Base-by-base conservation (phyloP, 441 rosid species). In the Pelargonium citronellum region DNA sequence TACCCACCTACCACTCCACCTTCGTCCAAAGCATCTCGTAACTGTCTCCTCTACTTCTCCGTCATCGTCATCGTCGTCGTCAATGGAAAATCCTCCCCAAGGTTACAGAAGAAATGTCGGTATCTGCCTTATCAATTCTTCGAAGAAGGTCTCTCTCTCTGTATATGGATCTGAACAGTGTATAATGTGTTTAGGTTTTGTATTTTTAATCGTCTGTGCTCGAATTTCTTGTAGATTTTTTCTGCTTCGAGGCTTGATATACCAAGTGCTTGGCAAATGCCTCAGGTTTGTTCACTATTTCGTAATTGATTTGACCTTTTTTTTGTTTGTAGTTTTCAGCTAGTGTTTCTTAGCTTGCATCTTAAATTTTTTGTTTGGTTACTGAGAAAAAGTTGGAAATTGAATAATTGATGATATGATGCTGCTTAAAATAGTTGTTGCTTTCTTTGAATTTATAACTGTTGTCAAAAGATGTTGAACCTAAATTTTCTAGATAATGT, bases 211-310 rank as follows among this genome's bases (percentile, higher is more conserved):
- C 39, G 61, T 37, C 13, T 15, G 74, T 66, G 7, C 61, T 20
- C 11, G 37, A 37, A 55, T 3, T 30, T 74, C 47, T 71, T 69
- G 68, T 79, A 88, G 90, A 85, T 88, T 47, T 88, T 88, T 65
- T 81, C 84, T 17, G 93, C 89, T 7, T 76, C 88, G 66, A 86
- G 89, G 83, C 81, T 85, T 53, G 83, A 80, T 20, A 53, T 87
- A 44, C 89, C 86, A 19, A 82, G 82, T 46, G 85, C 91, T 12
- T 87, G 93, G 91, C 91, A 88, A 49, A 88, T 88, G 93, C 93
- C 89, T 64, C 93, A 86, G 86, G 91, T 88, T 67, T 39, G n/a
- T 69, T 70, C 15, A 22, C 39, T 34, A 5, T 34, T 34, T 34
- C 39, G 39, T 34, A 4, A 34, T 34, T 34, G 39, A 34, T 34